phyloP scores from a whole-genome alignment of 176 grass and related monocot genomes.

The Typha latifolia region DNA sequence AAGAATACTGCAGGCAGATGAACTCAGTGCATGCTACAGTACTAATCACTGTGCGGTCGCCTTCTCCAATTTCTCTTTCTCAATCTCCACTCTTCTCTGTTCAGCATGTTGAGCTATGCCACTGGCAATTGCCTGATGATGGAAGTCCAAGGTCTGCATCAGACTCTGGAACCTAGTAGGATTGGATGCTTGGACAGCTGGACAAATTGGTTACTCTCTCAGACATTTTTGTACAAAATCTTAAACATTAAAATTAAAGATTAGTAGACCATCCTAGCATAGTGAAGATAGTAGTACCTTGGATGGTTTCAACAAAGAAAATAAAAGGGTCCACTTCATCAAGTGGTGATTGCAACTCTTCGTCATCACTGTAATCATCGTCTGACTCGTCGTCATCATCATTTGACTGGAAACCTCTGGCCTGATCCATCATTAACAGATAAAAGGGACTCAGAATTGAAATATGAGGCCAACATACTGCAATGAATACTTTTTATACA shows the following conservation, averaged over 20 bases:
- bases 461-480: neutral
- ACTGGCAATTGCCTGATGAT: slow-evolving; percentile 64
- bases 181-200: slow-evolving; percentile 64
- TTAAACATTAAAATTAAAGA: neutral
- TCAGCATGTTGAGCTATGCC: slow-evolving; percentile 73
- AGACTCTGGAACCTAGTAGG: slow-evolving; percentile 54
- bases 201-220: neutral
- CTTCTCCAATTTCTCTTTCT: slow-evolving; percentile 75
- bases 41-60: slow-evolving; percentile 21
- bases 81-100: slow-evolving; percentile 57
- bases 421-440: slow-evolving; percentile 31
- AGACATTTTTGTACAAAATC: neutral
- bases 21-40: neutral
- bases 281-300: slow-evolving; percentile 36
- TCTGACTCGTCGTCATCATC: slow-evolving; percentile 76
- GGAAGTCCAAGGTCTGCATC: slow-evolving; percentile 75
- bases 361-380: slow-evolving; percentile 70
- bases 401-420: slow-evolving; percentile 71
- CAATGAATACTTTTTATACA: too few relatives aligned
- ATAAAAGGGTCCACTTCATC: slow-evolving; percentile 94
- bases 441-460: neutral
- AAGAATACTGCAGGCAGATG: slow-evolving; percentile 15
- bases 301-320: slow-evolving; percentile 76
- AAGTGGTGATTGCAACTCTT: slow-evolving; percentile 75
- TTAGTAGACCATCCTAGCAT: neutral